Evolutionary conservation across 257 asterid genomes (phyloP), one percentile per base, ranked within the genome.

Genomic region (Salvia rosmarinus): DNA sequence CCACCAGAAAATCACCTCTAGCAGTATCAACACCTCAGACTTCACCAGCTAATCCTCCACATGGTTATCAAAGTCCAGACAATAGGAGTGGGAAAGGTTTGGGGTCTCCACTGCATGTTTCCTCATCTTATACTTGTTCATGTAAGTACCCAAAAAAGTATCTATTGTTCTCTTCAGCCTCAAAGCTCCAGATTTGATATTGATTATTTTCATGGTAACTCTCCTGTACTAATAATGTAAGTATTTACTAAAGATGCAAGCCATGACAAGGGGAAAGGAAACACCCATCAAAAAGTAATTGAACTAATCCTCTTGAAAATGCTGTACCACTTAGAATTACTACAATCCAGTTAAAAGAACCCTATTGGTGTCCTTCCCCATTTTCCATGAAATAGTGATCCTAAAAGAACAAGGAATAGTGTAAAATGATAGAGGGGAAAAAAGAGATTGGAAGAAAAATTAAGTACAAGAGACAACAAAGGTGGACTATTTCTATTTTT

Each of bases 141-240:
- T 75, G 98, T 91, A 85, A 89, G 98, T 80, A 10, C 50, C 78
- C 12, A 56, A 23, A 43, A 55, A 50, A 47, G 34, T 70, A 20
- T 42, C 51, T 72, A 56, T 70, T 40, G n/a, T 49, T 67, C 37
- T 10, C 49, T 28, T 64, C 76, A 57, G 64, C 20, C 21, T 70
- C 19, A 44, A 42, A 68, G 56, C 32, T 55, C 56, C 68, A 43
- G 58, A 55, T 34, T 59, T 23, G 49, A 51, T 74, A 16, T 62
- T 19, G 34, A 64, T 55, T 12, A 47, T 50, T 61, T 23, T 25
- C 42, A 34, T 56, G 16, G 44, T 44, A 12, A 20, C 4, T 43
- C 52, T 37, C 46, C 67, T 9, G 6, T 10, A 37, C 7, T 2
- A 37, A 37, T 5, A 7, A 6, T 58, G 5, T 13, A 32, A 34